A percentile compares a stretch with the other conserved stretches of the same genome.
Conservation (phyloP, 2,329 filamentous ascomycete species). For the Chaetomiaceae sp. region DNA sequence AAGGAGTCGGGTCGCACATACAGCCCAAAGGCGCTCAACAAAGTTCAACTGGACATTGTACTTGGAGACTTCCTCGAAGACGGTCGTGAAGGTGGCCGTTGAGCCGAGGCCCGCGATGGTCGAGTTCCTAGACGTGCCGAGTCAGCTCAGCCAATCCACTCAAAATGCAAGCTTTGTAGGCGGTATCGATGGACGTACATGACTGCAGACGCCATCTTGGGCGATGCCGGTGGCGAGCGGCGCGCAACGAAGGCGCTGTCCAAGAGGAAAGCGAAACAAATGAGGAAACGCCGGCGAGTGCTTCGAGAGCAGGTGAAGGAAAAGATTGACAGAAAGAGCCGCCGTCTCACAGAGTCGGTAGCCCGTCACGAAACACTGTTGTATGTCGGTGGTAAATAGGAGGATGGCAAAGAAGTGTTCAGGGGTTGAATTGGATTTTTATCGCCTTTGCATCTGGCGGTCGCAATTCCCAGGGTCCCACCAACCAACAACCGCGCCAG, state of each 20-base stretch:
- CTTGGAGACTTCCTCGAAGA: conserved; percentile 59
- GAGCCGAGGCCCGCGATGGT: conserved; percentile 42
- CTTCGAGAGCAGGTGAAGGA: neutral
- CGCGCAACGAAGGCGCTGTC: neutral
- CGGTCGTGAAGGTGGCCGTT: conserved; percentile 47
- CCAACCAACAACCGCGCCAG: conserved; percentile 12
- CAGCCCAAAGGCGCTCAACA: conserved; percentile 82
- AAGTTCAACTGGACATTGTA: conserved; percentile 83
- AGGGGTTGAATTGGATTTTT: conserved; percentile 24
- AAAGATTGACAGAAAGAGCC: conserved; percentile 4
- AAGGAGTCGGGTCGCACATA: conserved; percentile 33
- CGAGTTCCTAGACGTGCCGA: conserved; percentile 35
- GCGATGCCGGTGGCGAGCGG: neutral
- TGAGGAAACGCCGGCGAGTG: neutral
- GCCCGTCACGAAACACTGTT: conserved; percentile 10
- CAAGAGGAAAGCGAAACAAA: conserved; percentile 8
- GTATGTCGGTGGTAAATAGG: conserved; percentile 5
- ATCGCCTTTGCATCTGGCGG: conserved; percentile 4
- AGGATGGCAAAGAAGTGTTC: conserved; percentile 4
- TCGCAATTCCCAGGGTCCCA: conserved; percentile 8
- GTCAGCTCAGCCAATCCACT: conserved; percentile 8
- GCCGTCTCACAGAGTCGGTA: conserved; percentile 11
- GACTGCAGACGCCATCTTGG: conserved; percentile 31
- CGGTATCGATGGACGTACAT: conserved; percentile 21
- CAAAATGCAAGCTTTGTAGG: neutral